Evolutionary conservation across 805 yeast genomes (phyloP), one percentile per base, ranked within the genome.

Genomic region (Isabelozyma gotoi): DNA sequence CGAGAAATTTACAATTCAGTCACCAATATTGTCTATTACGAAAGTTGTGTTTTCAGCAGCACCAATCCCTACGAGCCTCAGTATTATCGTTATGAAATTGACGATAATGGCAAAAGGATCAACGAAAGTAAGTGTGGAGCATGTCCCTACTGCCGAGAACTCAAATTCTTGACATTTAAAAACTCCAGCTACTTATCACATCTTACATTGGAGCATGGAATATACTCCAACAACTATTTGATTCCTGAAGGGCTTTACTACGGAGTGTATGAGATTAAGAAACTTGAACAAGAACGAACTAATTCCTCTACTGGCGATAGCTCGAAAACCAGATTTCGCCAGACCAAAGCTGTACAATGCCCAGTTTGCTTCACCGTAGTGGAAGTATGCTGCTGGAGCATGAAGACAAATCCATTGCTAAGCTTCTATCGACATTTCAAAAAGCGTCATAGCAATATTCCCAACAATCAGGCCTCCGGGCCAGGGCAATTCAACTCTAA

Each of bases 111-210:
- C 0, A 39, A 50, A 6, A 41, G 46, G 14, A 48, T 59, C 19
- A 55, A 55, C 39, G 60, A 57, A 33, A 51, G 59, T 42, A 62
- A 61, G 36, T 60, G 67, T 38, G 71, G 69, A 20, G 42, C 63
- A 43, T 65, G 70, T 51, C 59, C 67, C 1, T 65, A 61, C 42
- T 65, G 70, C 38, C 57, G 56, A 15, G 42, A 45, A 15, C 57
- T 65, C 15, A 55, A 56, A 43, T 65, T 65, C 41, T 49, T 59
- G 17, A 66, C 67, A 2, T 57, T 61, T 47, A 64, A 64, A 42
- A 65, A 65, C 50, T 59, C 65, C 6, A 57, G 61, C 35, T 65
- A 65, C 42, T 54, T 64, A 5, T 58, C 67, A 5, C 71, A 65
- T 44, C 48, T 65, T 47, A 61, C 69, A 4, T 49, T 61, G 35